A percentile compares a stretch with the other conserved stretches of the same genome.
These are phyloP conservation scores for Pyrenophora seminiperda DNA, from an alignment of 2,329 filamentous ascomycete species.

Conservation along the genomic window DNA sequence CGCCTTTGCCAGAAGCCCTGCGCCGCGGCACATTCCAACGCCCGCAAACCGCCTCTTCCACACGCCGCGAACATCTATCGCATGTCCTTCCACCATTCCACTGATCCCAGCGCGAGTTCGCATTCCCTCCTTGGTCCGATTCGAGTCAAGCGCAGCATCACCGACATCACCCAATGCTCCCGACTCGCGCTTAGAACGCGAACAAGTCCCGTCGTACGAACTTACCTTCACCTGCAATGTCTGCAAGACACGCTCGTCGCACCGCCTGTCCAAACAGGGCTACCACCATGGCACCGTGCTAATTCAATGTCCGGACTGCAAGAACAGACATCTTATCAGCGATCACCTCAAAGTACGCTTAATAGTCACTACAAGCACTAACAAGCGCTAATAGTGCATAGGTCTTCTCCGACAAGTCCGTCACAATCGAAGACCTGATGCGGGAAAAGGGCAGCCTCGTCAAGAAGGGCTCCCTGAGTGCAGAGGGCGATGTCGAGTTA, in stretches of 20 bases:
- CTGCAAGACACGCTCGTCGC: conserved; percentile 78
- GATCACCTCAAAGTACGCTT: conserved; percentile 73
- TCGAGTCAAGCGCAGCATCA: conserved; percentile 33
- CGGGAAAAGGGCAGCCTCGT: conserved; percentile 74
- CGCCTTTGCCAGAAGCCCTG: conserved; percentile 24
- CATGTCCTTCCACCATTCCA: conserved; percentile 24
- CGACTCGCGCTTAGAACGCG: conserved; percentile 44
- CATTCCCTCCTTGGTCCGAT: conserved; percentile 24
- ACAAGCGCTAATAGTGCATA: conserved; percentile 26
- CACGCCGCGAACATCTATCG: conserved; percentile 35
- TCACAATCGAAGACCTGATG: conserved; percentile 80
- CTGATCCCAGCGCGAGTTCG: conserved; percentile 15
- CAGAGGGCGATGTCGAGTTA: conserved; percentile 88
- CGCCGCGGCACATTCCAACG: conserved; percentile 34
- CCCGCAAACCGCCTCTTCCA: conserved; percentile 33
- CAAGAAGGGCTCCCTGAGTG: conserved; percentile 71
- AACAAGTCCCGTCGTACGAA: conserved; percentile 72
- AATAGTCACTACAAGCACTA: background rate
- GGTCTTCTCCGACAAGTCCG: conserved; percentile 73
- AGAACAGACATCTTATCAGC: conserved; percentile 86
- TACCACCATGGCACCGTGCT: conserved; percentile 91
- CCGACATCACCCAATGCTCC: conserved; percentile 38
- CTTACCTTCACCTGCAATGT: conserved; percentile 92
- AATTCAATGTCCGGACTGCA: conserved; percentile 85
- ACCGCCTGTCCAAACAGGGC: conserved; percentile 88